Conservation (phyloP, 495 filamentous ascomycete species). For the Aspergillus taichungensis region DNA sequence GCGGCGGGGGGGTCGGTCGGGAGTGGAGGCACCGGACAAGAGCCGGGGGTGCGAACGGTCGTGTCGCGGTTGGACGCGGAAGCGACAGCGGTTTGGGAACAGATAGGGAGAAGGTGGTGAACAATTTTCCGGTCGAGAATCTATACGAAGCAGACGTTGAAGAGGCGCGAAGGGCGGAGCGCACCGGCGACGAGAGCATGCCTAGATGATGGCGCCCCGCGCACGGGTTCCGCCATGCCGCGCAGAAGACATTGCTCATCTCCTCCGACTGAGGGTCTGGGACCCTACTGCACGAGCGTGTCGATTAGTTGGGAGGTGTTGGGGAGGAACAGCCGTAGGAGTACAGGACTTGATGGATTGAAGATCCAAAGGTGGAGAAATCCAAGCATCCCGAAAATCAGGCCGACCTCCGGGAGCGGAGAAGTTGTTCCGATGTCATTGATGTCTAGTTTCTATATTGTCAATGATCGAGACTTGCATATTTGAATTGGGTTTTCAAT, state of each 20-base stretch:
- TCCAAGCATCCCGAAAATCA: not conserved
- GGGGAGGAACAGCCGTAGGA: not conserved
- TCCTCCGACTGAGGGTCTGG: slow-evolving; percentile 17
- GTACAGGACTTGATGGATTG: not conserved
- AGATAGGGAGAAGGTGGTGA: not conserved
- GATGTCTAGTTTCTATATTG: no score
- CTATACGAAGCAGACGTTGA: slow-evolving; percentile 12
- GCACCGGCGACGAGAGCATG: slow-evolving; percentile 13
- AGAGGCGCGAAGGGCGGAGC: slow-evolving; percentile 16
- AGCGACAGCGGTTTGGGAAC: not conserved
- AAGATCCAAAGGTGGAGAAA: not conserved
- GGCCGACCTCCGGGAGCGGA: slow-evolving; percentile 8
- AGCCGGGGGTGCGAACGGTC: slow-evolving; percentile 18
- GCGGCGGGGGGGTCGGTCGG: slow-evolving; percentile 3
- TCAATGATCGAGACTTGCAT: no score
- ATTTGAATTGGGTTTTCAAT: no score
- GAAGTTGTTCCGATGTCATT: slow-evolving; percentile 10
- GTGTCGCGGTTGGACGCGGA: slow-evolving; percentile 4
- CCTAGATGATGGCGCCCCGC: slow-evolving; percentile 26
- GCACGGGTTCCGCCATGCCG: slow-evolving; percentile 40
- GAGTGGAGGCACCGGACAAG: slow-evolving; percentile 1
- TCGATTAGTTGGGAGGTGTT: not conserved
- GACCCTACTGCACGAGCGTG: slow-evolving; percentile 3
- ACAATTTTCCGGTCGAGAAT: not conserved
- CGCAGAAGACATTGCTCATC: slow-evolving; percentile 42